phyloP scores from a whole-genome alignment of 208 protist genomes.

The Leishmania lainsoni region DNA sequence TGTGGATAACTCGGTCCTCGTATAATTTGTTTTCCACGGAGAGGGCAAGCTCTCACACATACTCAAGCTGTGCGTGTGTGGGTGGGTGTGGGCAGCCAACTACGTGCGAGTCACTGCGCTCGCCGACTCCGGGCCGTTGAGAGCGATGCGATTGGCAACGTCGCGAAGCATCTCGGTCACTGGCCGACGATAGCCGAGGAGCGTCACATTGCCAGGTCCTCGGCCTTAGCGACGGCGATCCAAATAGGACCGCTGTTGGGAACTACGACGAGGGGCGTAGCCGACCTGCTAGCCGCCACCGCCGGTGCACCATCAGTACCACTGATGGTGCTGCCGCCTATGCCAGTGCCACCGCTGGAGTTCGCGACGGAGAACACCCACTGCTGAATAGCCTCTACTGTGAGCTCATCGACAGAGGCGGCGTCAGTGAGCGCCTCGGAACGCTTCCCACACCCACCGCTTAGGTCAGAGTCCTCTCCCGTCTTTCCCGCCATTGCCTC shows the following conservation, averaged over 20 bases:
- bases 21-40: background rate
- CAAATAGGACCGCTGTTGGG: conserved; percentile 67
- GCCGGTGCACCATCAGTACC: background rate
- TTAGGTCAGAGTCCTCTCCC: background rate
- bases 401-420: background rate
- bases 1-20: background rate
- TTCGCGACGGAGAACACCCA: conserved; percentile 27
- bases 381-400: conserved; percentile 12
- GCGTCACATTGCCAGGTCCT: conserved; percentile 67
- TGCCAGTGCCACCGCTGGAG: background rate
- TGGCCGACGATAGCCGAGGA: conserved; percentile 65
- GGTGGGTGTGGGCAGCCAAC: background rate
- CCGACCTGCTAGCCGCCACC: background rate
- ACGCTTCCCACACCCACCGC: background rate
- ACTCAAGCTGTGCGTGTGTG: background rate
- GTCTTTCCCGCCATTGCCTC: conserved; percentile 5
- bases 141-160: conserved; percentile 47
- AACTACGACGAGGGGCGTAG: conserved; percentile 1
- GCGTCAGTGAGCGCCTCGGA: background rate
- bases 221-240: conserved; percentile 51
- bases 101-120: background rate
- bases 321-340: background rate
- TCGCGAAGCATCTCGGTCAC: conserved; percentile 62
- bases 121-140: conserved; percentile 21
- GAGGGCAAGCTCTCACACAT: background rate